phyloP scores from a whole-genome alignment of 2,329 filamentous ascomycete species.

The Leptosphaerulina australis region DNA sequence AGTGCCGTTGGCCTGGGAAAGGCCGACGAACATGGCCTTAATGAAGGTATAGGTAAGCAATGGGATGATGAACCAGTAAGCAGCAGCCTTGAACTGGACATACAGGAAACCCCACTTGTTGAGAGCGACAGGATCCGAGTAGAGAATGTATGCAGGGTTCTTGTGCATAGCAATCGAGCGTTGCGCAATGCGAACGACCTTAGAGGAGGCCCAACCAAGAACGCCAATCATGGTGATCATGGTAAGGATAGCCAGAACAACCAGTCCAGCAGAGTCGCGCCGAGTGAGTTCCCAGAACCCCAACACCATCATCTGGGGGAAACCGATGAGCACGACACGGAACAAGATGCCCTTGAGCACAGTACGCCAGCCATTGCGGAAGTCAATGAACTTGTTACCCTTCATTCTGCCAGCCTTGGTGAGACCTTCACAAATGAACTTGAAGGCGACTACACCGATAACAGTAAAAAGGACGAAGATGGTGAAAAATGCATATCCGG shows the following conservation, averaged over 20 bases:
- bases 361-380: constrained; percentile 91
- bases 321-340: constrained; percentile 86
- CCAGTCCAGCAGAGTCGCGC: constrained; percentile 81
- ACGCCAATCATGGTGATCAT: constrained; percentile 79
- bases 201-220: constrained; percentile 83
- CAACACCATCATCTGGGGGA: constrained; percentile 86
- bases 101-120: constrained; percentile 99
- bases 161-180: constrained; percentile 90
- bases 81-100: constrained; percentile 92
- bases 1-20: constrained; percentile 72
- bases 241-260: constrained; percentile 88
- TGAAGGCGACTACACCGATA: constrained; percentile 76
- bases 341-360: constrained; percentile 94
- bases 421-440: constrained; percentile 77
- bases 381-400: constrained; percentile 85
- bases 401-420: constrained; percentile 79
- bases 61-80: constrained; percentile 93
- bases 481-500: constrained; percentile 86
- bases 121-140: constrained; percentile 89
- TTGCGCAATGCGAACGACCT: constrained; percentile 87
- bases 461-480: constrained; percentile 79
- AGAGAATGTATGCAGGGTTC: constrained; percentile 95
- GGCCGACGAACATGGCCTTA: constrained; percentile 87
- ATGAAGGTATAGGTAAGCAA: constrained; percentile 78
- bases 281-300: constrained; percentile 93